phyloP scores from a whole-genome alignment of 768 basidiomycete species.

The Glaciozyma martinii region DNA sequence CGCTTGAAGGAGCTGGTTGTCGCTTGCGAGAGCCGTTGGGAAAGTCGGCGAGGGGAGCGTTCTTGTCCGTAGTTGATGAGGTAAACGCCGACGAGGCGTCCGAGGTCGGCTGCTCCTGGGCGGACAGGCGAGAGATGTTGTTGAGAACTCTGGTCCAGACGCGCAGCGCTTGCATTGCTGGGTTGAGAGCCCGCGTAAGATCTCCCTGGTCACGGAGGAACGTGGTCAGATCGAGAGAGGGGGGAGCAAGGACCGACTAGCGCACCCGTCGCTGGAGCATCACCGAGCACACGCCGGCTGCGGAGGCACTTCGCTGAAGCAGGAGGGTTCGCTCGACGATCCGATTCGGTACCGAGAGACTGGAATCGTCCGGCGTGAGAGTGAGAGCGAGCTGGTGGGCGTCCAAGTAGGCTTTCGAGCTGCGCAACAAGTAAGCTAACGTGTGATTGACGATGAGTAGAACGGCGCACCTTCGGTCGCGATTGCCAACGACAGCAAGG shows the following conservation, averaged over 20 bases:
- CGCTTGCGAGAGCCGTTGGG: conserved; percentile 6
- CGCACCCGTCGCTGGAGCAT: conserved; percentile 60
- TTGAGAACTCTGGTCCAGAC: conserved; percentile 29
- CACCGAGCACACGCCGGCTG: conserved; percentile 57
- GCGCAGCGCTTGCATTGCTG: conserved; percentile 35
- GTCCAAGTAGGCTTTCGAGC: conserved; percentile 21
- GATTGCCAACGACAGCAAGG: conserved; percentile 54
- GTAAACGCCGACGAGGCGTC: neutral
- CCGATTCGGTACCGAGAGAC: conserved; percentile 46
- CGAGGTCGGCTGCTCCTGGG: conserved; percentile 15
- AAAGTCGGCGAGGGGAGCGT: conserved; percentile 20
- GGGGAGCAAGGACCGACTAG: conserved; percentile 45
- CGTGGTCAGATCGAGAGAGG: conserved; percentile 46
- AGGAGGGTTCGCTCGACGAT: conserved; percentile 52
- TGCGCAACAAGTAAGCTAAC: neutral
- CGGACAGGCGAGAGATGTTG: conserved; percentile 35
- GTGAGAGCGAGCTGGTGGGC: conserved; percentile 42
- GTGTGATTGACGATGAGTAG: conserved; percentile 37
- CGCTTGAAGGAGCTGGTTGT: conserved; percentile 21
- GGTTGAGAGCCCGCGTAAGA: conserved; percentile 45
- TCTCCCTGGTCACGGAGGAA: conserved; percentile 56
- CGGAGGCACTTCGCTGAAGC: conserved; percentile 63
- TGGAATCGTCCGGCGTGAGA: conserved; percentile 46
- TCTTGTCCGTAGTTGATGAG: conserved; percentile 1
- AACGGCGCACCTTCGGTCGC: conserved; percentile 50